Percentiles rank a stretch among this genome's conserved stretches.
These are phyloP conservation scores for Leishmania aethiopica DNA, from an alignment of 208 protist species.

Conservation along the genomic window DNA sequence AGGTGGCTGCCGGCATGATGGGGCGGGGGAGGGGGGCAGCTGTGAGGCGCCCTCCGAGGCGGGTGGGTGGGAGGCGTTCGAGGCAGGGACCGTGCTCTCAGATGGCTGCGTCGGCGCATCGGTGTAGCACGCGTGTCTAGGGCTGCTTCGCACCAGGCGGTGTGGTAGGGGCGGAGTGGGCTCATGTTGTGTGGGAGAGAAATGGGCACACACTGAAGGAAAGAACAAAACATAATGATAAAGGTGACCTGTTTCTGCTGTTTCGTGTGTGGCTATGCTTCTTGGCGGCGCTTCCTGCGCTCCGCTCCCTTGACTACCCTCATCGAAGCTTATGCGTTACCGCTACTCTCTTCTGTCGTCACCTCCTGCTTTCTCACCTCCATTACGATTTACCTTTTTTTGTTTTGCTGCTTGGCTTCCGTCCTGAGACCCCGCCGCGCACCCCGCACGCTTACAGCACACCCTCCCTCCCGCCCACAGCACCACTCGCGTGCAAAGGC, in stretches of 20 bases:
- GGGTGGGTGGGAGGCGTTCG: not conserved
- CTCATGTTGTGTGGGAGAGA: too few species aligned
- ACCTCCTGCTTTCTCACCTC: not conserved
- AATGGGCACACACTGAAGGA: too few species aligned
- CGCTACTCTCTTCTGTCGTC: not conserved
- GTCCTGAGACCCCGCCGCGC: not conserved
- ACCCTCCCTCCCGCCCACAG: too few species aligned
- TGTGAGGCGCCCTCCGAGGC: not conserved
- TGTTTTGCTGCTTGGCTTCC: not conserved
- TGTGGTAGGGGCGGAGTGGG: not conserved
- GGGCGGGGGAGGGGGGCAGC: not conserved
- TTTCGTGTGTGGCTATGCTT: not conserved
- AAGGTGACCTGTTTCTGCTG: not conserved
- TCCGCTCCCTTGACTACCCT: not conserved
- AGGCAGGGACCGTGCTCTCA: not conserved
- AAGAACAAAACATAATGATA: too few species aligned
- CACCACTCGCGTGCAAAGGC: not conserved
- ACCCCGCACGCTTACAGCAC: not conserved
- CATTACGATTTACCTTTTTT: not conserved
- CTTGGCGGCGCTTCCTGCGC: not conserved
- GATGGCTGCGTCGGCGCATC: not conserved
- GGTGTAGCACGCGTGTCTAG: not conserved
- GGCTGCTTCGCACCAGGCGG: not conserved
- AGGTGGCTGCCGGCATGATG: not conserved
- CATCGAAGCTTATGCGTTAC: not conserved